Base-by-base conservation (phyloP, 176 grass and related monocot genomes). In the Avena atlantica region DNA sequence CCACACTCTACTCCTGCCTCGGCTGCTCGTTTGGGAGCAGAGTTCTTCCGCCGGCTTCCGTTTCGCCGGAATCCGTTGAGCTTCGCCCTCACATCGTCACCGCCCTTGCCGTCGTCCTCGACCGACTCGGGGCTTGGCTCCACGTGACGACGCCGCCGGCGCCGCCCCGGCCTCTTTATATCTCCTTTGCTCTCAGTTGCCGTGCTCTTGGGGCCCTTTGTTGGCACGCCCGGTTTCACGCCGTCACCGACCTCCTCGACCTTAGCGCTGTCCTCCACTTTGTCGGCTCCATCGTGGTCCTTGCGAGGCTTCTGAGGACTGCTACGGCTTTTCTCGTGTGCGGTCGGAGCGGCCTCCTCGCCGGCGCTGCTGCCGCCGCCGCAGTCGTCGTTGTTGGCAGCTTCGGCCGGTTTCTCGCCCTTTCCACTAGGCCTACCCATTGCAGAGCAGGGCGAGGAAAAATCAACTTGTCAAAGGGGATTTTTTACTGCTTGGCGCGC, bases 31-130 rank as follows among this genome's bases (percentile, higher is more conserved):
- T 85, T 85, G 23, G 93, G 96, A 53, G 88, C 91, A 13, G 70
- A 73, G 87, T 92, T 95, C 92, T 98, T 98, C 80, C 96, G 89
- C 53, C 96, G 86, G 91, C 92, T 95, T 29, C 91, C 90, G 23
- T 87, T 89, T 25, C 86, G 92, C 31, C 96, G 89, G 87, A 98
- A 98, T 9, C 96, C 90, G 31, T 82, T 88, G 12, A 19, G 40
- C 70, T 83, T 88, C 65, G 64, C 66, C 8, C 69, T 64, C 45
- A 49, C 23, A 48, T 51, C 47, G 4, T 84, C 72, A 13, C 81
- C 85, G 8, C 78, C 83, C 59, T 81, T 76, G 61, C 80, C 86
- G 21, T 86, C 88, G n/a, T 64, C 40, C n/a, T 37, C 36, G 1
- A 65, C 60, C 3, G 78, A 20, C n/a, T 84, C 82, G 11, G 56